Evolutionary conservation across 768 basidiomycete species (phyloP), one percentile per base, ranked within the genome.

Genomic region (Lyophyllum shimeji): DNA sequence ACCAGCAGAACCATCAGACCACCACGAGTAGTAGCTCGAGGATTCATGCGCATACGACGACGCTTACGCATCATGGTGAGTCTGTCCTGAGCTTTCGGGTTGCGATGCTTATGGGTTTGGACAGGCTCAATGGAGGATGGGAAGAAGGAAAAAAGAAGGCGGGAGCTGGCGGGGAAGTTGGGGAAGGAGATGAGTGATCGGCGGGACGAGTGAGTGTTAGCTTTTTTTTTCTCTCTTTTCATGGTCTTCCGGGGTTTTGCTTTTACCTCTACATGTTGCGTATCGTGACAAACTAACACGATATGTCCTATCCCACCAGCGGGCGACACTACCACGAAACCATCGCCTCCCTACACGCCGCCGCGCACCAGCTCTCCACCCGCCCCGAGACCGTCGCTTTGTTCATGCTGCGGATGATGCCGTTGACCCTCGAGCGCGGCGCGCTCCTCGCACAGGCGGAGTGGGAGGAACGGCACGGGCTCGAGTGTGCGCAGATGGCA

Each of bases 131-230:
- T 55, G 3, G 74, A 78, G 53, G 80, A 80, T 25, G 74, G 69
- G 37, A 76, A 84, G 74, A 83, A 80, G 63, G 87, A 88, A 53
- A 85, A 81, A 76, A 82, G 83, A 69, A 75, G 85, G 58, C 86
- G 83, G 64, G 89, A 91, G 52, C 67, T 86, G 27, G 78, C 83
- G n/a, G 82, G 84, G 51, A 88, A 84, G 73, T 67, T 87, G 25
- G 83, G 83, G 21, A 90, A 86, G 67, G 89, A 91, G 61, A 80
- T 88, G 74, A 78, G 69, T 65, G 89, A 92, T 69, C 77, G 88
- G 56, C 74, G 87, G 62, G 89, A 90, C 67, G 89, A 90, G 90
- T 90, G 64, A 66, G 82, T 50, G 37, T 33, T 9, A 21, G 76
- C 45, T 50, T 55, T 55, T 25, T 47, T 20, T 37, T 13, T 33